phyloP scores from a whole-genome alignment of 495 filamentous ascomycete species.

The Penicillium longicatenatum region DNA sequence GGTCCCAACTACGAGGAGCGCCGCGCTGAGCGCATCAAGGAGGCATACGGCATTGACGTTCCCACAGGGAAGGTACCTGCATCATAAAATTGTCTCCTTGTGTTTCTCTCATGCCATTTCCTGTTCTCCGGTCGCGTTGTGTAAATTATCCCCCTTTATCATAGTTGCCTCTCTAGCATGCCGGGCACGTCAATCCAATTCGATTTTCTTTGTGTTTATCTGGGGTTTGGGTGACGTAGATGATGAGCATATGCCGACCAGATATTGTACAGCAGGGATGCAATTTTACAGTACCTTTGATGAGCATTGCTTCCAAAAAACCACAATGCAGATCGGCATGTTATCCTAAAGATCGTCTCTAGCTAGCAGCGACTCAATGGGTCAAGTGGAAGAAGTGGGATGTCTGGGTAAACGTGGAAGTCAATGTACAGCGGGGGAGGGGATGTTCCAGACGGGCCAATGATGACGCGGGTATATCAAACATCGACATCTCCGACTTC shows the following conservation, averaged over 20 bases:
- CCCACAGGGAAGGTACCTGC: slow-evolving; percentile 43
- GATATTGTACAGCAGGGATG: background rate
- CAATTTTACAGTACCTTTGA: too few relatives aligned
- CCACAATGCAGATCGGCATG: background rate
- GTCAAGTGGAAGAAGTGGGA: background rate
- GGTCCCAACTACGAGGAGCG: slow-evolving; percentile 86
- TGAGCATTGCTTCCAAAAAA: background rate
- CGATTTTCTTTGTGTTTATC: slow-evolving; percentile 19
- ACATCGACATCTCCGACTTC: background rate
- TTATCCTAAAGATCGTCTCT: background rate
- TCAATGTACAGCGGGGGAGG: slow-evolving; percentile 4
- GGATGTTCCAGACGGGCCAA: slow-evolving; percentile 15
- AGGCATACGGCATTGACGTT: slow-evolving; percentile 89
- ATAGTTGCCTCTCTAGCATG: slow-evolving; percentile 39
- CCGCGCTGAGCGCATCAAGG: slow-evolving; percentile 78
- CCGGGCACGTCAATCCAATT: slow-evolving; percentile 31
- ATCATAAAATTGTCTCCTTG: slow-evolving; percentile 35
- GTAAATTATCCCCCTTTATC: slow-evolving; percentile 47
- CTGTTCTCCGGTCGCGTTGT: slow-evolving; percentile 33
- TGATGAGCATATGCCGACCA: background rate
- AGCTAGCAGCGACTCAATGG: background rate
- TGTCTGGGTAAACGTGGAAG: slow-evolving; percentile 1
- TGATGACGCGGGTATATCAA: slow-evolving; percentile 23
- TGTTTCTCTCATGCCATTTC: slow-evolving; percentile 18
- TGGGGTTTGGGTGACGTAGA: slow-evolving; percentile 10